phyloP scores from a whole-genome alignment of 2,329 filamentous ascomycete species.

The Verticillium dahliae region DNA sequence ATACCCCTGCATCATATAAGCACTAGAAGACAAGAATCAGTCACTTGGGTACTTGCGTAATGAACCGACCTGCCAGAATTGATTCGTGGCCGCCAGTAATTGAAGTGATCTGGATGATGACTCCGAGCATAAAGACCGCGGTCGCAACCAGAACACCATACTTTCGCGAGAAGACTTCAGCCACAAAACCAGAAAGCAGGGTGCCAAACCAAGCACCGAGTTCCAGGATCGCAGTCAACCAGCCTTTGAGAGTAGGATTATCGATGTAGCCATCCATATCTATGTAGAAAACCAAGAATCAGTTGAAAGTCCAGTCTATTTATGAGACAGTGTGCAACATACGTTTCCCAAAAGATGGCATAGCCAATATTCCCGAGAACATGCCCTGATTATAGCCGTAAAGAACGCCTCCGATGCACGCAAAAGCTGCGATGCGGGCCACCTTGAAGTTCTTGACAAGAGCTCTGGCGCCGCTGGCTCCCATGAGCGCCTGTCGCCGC shows the following conservation, averaged over 20 bases:
- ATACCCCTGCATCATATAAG: slow-evolving; percentile 40
- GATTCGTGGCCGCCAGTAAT: slow-evolving; percentile 46
- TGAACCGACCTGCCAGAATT: slow-evolving; percentile 65
- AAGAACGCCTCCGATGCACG: slow-evolving; percentile 54
- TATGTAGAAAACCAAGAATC: slow-evolving; percentile 13
- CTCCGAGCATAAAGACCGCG: slow-evolving; percentile 62
- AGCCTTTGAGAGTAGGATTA: slow-evolving; percentile 50
- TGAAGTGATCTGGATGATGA: slow-evolving; percentile 60
- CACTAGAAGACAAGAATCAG: background rate
- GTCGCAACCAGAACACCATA: slow-evolving; percentile 62
- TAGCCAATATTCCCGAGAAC: slow-evolving; percentile 62
- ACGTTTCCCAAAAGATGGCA: slow-evolving; percentile 47
- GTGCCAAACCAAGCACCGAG: slow-evolving; percentile 73
- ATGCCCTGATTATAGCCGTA: slow-evolving; percentile 63
- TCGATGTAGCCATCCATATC: slow-evolving; percentile 50
- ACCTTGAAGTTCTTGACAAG: slow-evolving; percentile 55
- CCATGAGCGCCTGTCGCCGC: slow-evolving; percentile 47
- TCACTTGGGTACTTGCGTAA: slow-evolving; percentile 39
- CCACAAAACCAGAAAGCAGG: slow-evolving; percentile 63
- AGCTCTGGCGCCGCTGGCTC: slow-evolving; percentile 41
- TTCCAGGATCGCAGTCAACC: slow-evolving; percentile 63
- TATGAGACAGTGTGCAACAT: slow-evolving; percentile 15
- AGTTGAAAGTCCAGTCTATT: no score
- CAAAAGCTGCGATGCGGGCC: slow-evolving; percentile 54
- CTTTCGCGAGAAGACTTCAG: slow-evolving; percentile 63